Base-by-base conservation (phyloP, 2,329 filamentous ascomycete genomes). In the Pyrenophora tritici-repentis region DNA sequence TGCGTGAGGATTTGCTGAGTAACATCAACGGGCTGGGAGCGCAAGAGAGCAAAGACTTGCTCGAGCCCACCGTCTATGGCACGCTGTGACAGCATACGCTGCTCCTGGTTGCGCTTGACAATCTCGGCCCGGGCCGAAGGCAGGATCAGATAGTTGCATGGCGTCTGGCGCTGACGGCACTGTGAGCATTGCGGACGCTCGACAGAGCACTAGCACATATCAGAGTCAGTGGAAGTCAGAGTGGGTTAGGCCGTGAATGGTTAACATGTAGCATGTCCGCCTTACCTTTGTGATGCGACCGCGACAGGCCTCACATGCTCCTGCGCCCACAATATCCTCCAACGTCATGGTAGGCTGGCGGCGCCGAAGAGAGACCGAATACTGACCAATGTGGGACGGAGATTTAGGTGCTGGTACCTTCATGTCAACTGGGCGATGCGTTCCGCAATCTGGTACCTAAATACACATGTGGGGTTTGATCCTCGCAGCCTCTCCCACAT, bases 31-130 rank as follows among this genome's bases (percentile, higher is more conserved):
- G 41, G 42, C 22, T 36, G 47, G 14, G 35, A 36, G 35, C 38
- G 41, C 42, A 50, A 20, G 33, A 54, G 33, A 39, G 37, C 22
- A 42, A 53, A 41, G 49, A 53, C 14, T 20, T 50, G 24, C 12
- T 24, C 14, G 24, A 43, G 22, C 26, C 24, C 39, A 20, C n/a
- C 6, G 24, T 29, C 24, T 8, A 10, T 10, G 6, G 8, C 6
- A 18, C 3, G n/a, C 14, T 33, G 38, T 2, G 9, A 18, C 14
- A 18, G 29, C 8, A 3, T 31, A 18, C 24, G 17, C 24, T 39
- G 33, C 8, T 22, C 46, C 36, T 38, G 40, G n/a, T 33, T 49
- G 46, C 17, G 33, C 18, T 22, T 43, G 33, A 18, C 10, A 14
- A 32, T 20, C 6, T 38, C 47, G 39, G 33, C 33, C 24, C 40